phyloP scores from a whole-genome alignment of 2,329 filamentous ascomycete genomes.

The Lasiodiplodia gonubiensis region DNA sequence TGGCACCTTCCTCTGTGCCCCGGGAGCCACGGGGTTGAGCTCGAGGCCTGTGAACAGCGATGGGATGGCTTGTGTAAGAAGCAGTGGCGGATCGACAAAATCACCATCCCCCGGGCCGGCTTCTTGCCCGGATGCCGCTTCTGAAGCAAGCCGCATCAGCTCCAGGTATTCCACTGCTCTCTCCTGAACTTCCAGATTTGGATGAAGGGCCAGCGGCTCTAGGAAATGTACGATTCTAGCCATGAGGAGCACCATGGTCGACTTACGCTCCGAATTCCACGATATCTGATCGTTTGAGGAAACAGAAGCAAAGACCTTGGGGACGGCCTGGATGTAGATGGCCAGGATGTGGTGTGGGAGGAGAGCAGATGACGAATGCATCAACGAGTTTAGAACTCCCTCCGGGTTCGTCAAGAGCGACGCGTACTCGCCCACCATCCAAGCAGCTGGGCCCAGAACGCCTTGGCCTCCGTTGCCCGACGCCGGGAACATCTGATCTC shows the following conservation, averaged over 20 bases:
- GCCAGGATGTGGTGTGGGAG: conserved; percentile 72
- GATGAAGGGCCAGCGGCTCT: conserved; percentile 79
- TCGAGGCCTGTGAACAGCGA: conserved; percentile 85
- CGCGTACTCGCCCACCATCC: conserved; percentile 89
- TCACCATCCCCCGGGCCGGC: conserved; percentile 63
- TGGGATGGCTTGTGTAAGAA: conserved; percentile 90
- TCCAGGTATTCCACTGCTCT: conserved; percentile 91
- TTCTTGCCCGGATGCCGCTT: conserved; percentile 74
- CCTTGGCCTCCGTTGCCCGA: conserved; percentile 60
- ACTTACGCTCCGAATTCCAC: conserved; percentile 78
- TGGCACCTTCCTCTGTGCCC: conserved; percentile 86
- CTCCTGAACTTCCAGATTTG: conserved; percentile 92
- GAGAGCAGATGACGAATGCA: conserved; percentile 68
- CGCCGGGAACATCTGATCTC: conserved; percentile 62
- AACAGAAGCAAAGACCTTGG: conserved; percentile 81
- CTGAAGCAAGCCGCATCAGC: conserved; percentile 81
- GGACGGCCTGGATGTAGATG: conserved; percentile 79
- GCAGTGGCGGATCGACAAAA: conserved; percentile 76
- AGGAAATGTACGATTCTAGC: conserved; percentile 81
- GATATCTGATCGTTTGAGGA: conserved; percentile 66
- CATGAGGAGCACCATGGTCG: conserved; percentile 76
- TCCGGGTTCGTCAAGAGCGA: conserved; percentile 72
- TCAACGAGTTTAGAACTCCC: conserved; percentile 72
- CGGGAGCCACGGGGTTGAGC: conserved; percentile 84
- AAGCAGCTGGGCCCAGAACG: conserved; percentile 77